Percentiles rank a stretch among this genome's conserved stretches.
phyloP scores from a whole-genome alignment of 331 rosid genomes.

The Quercus lobata region DNA sequence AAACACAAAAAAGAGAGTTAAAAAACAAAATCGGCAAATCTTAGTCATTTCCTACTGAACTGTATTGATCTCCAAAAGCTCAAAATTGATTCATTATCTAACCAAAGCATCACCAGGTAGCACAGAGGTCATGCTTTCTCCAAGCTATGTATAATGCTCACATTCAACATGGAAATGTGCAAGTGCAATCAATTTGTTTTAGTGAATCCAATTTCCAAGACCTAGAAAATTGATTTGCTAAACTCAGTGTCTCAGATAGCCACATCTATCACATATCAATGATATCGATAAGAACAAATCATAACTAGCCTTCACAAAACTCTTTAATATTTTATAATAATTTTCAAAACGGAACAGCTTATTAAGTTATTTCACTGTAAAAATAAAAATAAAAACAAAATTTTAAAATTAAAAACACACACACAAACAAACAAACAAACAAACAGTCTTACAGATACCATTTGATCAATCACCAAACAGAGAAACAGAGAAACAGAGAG shows the following conservation, averaged over 20 bases:
- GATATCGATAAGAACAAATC: background rate
- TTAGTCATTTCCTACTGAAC: too few relatives aligned
- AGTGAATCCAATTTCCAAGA: background rate
- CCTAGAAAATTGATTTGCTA: background rate
- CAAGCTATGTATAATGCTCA: background rate
- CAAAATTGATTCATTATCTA: background rate
- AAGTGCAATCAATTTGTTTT: background rate
- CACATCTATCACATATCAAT: background rate
- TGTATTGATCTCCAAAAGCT: too few relatives aligned
- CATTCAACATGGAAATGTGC: background rate
- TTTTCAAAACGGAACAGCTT: background rate
- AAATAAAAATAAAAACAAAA: background rate
- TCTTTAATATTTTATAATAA: background rate
- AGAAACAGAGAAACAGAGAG: too few relatives aligned
- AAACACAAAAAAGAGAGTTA: too few relatives aligned
- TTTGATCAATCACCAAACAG: background rate
- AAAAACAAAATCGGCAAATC: too few relatives aligned
- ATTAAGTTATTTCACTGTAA: background rate
- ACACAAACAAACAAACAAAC: background rate
- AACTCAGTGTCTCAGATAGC: background rate
- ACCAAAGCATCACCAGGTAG: background rate
- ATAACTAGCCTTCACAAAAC: background rate
- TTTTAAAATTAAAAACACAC: background rate
- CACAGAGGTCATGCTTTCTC: background rate
- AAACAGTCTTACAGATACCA: background rate